A percentile compares a stretch with the other conserved stretches of the same genome.
Conservation (phyloP, 768 basidiomycete species). For the Rickenella mellea region DNA sequence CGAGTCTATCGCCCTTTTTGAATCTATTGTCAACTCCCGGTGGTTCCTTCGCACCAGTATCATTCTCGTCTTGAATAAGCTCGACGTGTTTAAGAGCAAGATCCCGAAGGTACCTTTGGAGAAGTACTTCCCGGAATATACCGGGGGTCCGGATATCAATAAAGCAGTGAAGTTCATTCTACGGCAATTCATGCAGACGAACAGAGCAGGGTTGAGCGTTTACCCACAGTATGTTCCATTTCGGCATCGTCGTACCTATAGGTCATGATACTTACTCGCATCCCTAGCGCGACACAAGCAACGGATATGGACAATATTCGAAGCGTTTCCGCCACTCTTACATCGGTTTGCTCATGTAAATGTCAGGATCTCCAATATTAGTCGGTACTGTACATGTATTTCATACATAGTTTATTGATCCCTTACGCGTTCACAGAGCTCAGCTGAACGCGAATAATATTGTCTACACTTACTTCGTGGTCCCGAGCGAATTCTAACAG, state of each 20-base stretch:
- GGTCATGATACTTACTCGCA: not conserved
- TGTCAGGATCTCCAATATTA: too few species aligned
- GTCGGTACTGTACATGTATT: too few species aligned
- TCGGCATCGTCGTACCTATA: not conserved
- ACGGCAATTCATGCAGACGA: constrained; percentile 37
- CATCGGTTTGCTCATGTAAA: too few species aligned
- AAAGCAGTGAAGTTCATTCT: constrained; percentile 38
- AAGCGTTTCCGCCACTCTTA: constrained; percentile 30
- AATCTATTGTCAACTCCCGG: constrained; percentile 40
- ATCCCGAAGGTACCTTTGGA: constrained; percentile 27
- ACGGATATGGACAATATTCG: constrained; percentile 38
- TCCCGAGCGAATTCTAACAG: too few species aligned
- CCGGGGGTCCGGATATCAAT: constrained; percentile 32
- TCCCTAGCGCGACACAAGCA: constrained; percentile 30
- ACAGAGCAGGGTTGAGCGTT: constrained; percentile 30
- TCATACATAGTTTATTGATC: too few species aligned
- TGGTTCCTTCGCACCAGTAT: constrained; percentile 34
- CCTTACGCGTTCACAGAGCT: too few species aligned
- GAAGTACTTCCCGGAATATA: constrained; percentile 32
- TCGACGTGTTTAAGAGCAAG: constrained; percentile 42
- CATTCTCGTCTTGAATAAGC: constrained; percentile 33
- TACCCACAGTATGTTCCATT: constrained; percentile 30
- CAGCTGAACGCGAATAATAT: too few species aligned
- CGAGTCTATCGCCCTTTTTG: constrained; percentile 41
- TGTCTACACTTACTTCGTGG: too few species aligned